Conservation (phyloP, 2,329 filamentous ascomycete species). For the Diaporthe humulicola region DNA sequence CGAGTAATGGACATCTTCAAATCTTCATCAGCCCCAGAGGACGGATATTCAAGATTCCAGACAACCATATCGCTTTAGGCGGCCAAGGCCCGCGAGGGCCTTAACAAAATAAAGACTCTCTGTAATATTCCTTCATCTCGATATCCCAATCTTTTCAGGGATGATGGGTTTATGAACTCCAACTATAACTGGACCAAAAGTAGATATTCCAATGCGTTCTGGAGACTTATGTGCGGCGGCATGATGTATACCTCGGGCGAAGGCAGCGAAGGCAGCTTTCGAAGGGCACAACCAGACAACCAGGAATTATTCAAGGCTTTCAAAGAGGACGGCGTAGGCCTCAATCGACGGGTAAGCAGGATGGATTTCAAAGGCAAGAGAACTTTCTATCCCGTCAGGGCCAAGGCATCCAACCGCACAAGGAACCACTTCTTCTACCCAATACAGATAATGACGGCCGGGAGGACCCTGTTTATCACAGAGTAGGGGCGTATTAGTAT, state of each 20-base stretch:
- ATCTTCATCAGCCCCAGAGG: not conserved
- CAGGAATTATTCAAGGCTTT: not conserved
- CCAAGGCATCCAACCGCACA: not conserved
- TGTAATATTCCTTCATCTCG: not conserved
- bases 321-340: not conserved
- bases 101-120: too few relatives aligned
- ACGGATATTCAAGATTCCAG: constrained; percentile 11
- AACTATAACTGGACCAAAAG: not conserved
- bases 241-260: not conserved
- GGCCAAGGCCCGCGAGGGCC: not conserved
- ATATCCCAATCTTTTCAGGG: too few relatives aligned
- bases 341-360: not conserved
- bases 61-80: not conserved
- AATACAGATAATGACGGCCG: not conserved
- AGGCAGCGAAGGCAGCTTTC: not conserved
- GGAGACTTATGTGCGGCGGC: not conserved
- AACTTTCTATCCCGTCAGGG: not conserved
- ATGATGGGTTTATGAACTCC: not conserved
- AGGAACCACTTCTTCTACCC: constrained; percentile 14
- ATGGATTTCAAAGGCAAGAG: not conserved
- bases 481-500: not conserved
- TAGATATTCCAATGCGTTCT: not conserved
- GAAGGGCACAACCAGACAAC: not conserved
- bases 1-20: not conserved
- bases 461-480: not conserved